phyloP scores from a whole-genome alignment of 2,329 filamentous ascomycete genomes.

The Botrytis paeoniae region DNA sequence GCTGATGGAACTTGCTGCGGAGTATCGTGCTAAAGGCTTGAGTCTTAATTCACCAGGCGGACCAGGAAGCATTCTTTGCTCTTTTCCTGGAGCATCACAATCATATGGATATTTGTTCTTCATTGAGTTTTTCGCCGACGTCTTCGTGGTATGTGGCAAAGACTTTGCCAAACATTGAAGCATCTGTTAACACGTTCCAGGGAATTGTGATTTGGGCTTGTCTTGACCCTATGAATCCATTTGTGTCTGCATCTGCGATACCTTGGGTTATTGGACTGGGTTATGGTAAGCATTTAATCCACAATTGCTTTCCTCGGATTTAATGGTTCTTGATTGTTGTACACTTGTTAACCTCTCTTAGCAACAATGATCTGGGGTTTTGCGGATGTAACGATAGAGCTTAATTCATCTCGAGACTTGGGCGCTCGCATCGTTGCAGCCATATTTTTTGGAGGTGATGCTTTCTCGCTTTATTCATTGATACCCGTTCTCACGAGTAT shows the following conservation, averaged over 20 bases:
- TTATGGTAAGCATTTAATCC: constrained; percentile 31
- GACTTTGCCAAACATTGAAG: not conserved
- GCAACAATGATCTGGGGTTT: constrained; percentile 50
- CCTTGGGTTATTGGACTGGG: constrained; percentile 56
- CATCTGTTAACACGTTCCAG: constrained; percentile 27
- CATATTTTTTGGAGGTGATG: constrained; percentile 54
- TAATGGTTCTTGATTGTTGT: not conserved
- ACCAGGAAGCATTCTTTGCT: constrained; percentile 53
- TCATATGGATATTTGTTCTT: constrained; percentile 55
- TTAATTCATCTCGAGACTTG: constrained; percentile 57
- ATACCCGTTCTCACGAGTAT: constrained; percentile 56
- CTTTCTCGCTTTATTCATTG: constrained; percentile 50
- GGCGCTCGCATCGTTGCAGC: constrained; percentile 58
- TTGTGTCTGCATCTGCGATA: constrained; percentile 46
- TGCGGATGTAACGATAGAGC: constrained; percentile 51
- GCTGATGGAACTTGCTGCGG: constrained; percentile 43
- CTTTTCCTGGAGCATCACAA: constrained; percentile 50
- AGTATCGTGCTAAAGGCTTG: constrained; percentile 34
- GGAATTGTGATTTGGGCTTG: constrained; percentile 54
- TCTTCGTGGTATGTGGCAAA: constrained; percentile 44
- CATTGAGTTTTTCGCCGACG: constrained; percentile 57
- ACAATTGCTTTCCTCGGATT: not conserved
- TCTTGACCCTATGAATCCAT: constrained; percentile 57
- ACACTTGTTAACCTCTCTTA: constrained; percentile 40
- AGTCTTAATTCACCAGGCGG: constrained; percentile 46